phyloP scores from a whole-genome alignment of 805 yeast genomes.

The Ogataea populi-albae region DNA sequence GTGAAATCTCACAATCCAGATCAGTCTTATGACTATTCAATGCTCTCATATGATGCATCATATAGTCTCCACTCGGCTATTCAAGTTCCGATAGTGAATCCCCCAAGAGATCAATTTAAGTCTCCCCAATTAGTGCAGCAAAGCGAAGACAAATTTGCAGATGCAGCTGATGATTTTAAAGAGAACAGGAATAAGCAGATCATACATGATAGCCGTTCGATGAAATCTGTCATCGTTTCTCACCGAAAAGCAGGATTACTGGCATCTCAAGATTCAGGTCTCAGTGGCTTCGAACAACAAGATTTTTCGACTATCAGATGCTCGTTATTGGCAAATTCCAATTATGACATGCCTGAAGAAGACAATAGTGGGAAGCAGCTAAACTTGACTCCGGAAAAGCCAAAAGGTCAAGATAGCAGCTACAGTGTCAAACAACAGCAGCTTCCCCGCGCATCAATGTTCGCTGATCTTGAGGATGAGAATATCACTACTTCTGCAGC shows the following conservation, averaged over 20 bases:
- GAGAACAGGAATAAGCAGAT: not conserved
- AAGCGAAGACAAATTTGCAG: slow-evolving; percentile 27
- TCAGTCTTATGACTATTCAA: slow-evolving; percentile 26
- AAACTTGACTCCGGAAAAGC: slow-evolving; percentile 28
- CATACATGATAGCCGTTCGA: slow-evolving; percentile 11
- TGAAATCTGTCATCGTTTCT: slow-evolving; percentile 19
- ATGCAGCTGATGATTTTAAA: slow-evolving; percentile 24
- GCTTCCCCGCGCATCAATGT: slow-evolving; percentile 19
- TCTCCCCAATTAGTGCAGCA: not conserved
- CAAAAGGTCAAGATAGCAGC: slow-evolving; percentile 6
- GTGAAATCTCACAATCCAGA: slow-evolving; percentile 20
- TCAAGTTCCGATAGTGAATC: slow-evolving; percentile 27
- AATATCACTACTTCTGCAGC: slow-evolving; percentile 2
- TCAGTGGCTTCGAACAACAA: slow-evolving; percentile 18
- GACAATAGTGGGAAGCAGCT: slow-evolving; percentile 17
- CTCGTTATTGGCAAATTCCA: slow-evolving; percentile 27
- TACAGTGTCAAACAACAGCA: slow-evolving; percentile 1
- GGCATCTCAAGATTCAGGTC: slow-evolving; percentile 24
- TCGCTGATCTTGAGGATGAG: slow-evolving; percentile 30
- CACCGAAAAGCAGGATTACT: slow-evolving; percentile 30
- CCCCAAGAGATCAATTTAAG: slow-evolving; percentile 21
- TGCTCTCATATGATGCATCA: slow-evolving; percentile 25
- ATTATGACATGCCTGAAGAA: slow-evolving; percentile 27
- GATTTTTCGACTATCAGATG: slow-evolving; percentile 16
- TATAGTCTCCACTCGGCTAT: slow-evolving; percentile 33